Conservation (phyloP, 345 rosid genomes). For the Eucalyptus fibrosa region DNA sequence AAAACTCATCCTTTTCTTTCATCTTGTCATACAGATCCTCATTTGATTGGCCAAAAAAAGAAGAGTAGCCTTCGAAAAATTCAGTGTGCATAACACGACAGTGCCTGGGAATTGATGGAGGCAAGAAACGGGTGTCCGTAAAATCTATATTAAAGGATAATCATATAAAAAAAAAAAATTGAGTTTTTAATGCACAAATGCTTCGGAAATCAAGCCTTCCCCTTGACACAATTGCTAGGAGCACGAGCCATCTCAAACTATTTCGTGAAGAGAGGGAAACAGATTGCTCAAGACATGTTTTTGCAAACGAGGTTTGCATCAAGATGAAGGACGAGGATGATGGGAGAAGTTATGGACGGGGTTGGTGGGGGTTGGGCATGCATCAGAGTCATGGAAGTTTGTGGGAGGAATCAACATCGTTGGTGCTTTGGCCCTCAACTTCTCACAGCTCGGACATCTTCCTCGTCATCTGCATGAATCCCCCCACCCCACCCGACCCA, state of each 20-base stretch:
- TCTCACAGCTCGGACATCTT: background rate
- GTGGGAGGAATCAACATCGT: background rate
- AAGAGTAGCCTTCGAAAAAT: background rate
- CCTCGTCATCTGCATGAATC: background rate
- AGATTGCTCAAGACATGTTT: background rate
- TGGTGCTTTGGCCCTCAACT: background rate
- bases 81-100: background rate
- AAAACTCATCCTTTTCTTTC: background rate
- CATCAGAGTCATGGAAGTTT: slow-evolving; percentile 58
- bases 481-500: background rate
- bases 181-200: background rate
- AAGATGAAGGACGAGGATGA: background rate
- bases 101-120: background rate
- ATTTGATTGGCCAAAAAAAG: background rate
- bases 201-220: background rate
- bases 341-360: background rate
- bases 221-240: background rate
- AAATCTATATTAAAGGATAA: background rate
- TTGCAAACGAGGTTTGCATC: background rate
- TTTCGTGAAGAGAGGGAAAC: background rate
- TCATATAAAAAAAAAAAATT: background rate
- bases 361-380: background rate
- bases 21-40: background rate
- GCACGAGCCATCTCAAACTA: background rate
- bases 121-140: background rate